Evolutionary conservation across 2,329 filamentous ascomycete species (phyloP).

Genomic region (Aspergillus eucalypticola): DNA sequence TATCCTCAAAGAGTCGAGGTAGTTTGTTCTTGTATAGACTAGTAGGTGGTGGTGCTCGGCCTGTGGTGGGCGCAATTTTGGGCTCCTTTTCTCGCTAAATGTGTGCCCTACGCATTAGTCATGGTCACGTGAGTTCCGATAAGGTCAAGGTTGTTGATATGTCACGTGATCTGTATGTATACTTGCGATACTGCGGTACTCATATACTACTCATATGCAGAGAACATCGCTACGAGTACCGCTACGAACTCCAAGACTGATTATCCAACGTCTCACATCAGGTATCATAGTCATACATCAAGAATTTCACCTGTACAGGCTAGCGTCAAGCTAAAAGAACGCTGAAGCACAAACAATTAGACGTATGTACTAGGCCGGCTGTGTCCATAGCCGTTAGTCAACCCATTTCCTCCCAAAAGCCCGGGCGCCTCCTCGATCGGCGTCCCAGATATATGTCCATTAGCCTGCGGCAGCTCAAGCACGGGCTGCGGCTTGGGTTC

Average conservation of each 20-base stretch:
- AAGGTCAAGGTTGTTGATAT: not conserved
- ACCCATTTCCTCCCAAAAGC: constrained; percentile 29
- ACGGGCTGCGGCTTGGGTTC: constrained; percentile 30
- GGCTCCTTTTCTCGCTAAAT: constrained; percentile 30
- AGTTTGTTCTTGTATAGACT: constrained; percentile 25
- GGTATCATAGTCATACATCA: constrained; percentile 49
- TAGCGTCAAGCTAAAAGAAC: constrained; percentile 19
- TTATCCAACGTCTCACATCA: constrained; percentile 21
- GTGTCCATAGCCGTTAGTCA: constrained; percentile 39
- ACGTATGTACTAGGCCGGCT: constrained; percentile 43
- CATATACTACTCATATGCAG: not conserved
- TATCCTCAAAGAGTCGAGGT: constrained; percentile 54
- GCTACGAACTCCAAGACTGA: not conserved
- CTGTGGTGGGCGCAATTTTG: constrained; percentile 25
- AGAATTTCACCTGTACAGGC: constrained; percentile 34
- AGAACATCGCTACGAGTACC: not conserved
- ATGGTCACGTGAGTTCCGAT: constrained; percentile 6
- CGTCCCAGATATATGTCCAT: constrained; percentile 31
- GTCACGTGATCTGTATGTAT: not conserved
- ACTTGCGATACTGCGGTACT: not conserved
- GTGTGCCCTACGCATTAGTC: constrained; percentile 26
- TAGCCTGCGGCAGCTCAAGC: constrained; percentile 27
- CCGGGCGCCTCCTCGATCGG: constrained; percentile 21
- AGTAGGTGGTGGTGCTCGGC: constrained; percentile 24
- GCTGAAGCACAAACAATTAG: constrained; percentile 33